Base-by-base conservation (phyloP, 768 basidiomycete genomes). In the Fomitopsis pulvina region DNA sequence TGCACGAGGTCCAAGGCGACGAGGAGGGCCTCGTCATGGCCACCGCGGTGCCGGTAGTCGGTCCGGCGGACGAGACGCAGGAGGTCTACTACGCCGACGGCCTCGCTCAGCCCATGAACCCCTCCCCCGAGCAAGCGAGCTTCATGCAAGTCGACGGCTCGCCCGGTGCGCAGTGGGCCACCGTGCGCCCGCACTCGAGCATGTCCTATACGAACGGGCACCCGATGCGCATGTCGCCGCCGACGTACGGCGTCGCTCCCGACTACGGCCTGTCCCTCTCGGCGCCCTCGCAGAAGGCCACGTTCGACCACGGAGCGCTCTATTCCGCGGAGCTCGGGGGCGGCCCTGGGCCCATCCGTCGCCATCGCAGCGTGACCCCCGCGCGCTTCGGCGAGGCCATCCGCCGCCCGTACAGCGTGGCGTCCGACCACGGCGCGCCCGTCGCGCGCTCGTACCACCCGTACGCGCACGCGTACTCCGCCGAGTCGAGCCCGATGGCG, bases 341-440 rank as follows among this genome's bases (percentile, higher is more conserved):
- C 48, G 76, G 71, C 11, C 60, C 75, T n/a, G 83, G 85, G 9
- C 83, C 85, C 9, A 73, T 81, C 41, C 70, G 85, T 45, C 73
- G 87, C 41, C 80, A 87, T 60, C 74, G 87, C 48, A 87, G 85
- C 63, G 86, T 85, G 76, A 90, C 87, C 7, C 87, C 87, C 8
- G 65, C 72, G 41, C 73, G 81, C 46, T 74, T 68, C 46, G 78
- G 73, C 46, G 72, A 69, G 39, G 71, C 28, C 62, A 74, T 51
- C 77, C 80, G 53, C 55, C 71, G 66, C 72, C 78, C 41, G 63
- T 74, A 55, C 71, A 70, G 60, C 61, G 71, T 56, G 57, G 66
- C 57, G 68, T 67, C 54, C 18, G 64, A 58, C 29, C 54, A 61
- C 24, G 65, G 66, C n/a, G 68, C 10, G 65, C 63, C 53, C 10